Evolutionary conservation across 2,329 filamentous ascomycete species (phyloP), one percentile per base, ranked within the genome.

Genomic region (Alternaria sp.): DNA sequence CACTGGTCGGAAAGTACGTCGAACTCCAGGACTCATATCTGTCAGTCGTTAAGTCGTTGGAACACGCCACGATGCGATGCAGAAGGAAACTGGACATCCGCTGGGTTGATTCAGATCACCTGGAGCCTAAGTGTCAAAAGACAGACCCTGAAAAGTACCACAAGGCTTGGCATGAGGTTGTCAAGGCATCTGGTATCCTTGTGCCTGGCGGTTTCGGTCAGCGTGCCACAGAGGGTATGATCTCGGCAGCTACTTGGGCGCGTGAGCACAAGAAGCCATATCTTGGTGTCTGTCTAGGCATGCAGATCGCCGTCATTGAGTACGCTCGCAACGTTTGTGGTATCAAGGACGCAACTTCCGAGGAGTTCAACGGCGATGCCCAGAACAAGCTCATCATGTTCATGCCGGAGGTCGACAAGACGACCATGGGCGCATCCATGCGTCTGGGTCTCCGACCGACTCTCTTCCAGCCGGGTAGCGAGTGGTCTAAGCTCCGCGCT

Each of bases 271-370:
- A 90, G 64, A 87, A 87, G 4, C 93, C 93, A 2, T 97, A 91
- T 81, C 85, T 98, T 1, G 95, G 95, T 60, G 91, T 98, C 65
- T 97, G 94, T 77, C 84, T 97, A 22, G 93, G 93, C 59, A 93
- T 97, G 89, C 95, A 98, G 78, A 86, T 97, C 48, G 93, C 94
- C 20, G 93, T 97, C 48, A 91, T 97, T 68, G 94, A 98, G 79
- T 92, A 89, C 70, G 93, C 93, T 2, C 89, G 93, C 43, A 89
- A 92, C 67, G 83, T 94, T 1, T 91, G 89, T 79, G 87, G 86
- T 28, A 84, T 93, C 64, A 78, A 80, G 4, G 80, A 83, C 44
- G 87, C 87, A 1, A 84, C 83, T 5, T 86, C 84, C 6, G 83
- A 83, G 56, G 87, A 90, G 67, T 84, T 89, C 65, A 79, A 86